Evolutionary conservation across 495 filamentous ascomycete species (phyloP), one percentile per base, ranked within the genome.

Genomic region (Saxophila tyrrhenica): DNA sequence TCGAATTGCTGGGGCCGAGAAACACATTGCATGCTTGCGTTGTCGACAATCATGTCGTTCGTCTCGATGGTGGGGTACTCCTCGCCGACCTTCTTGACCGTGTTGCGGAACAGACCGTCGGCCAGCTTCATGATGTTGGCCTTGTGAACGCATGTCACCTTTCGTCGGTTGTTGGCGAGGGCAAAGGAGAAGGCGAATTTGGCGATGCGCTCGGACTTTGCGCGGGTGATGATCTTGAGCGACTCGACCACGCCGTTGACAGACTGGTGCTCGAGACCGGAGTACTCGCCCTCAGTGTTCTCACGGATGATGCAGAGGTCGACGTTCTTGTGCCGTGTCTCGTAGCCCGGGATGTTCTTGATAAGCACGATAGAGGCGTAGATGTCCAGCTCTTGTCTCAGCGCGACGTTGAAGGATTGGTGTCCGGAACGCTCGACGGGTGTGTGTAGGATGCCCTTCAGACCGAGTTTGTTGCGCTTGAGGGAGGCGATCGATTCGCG

Each of bases 61-160:
- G 84, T 82, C 76, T 94, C 87, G 55, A 98, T 74, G 29, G 87
- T 90, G 44, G 92, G 89, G 72, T 90, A 97, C 66, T 94, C 85
- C 72, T 89, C 84, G 48, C 89, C 87, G 60, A 94, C 82, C 62
- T 83, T 80, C 73, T 94, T 85, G 80, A 97, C 92, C 45, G 92
- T 98, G 72, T 84, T 88, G 66, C 92, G 85, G 84, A 98, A 98
- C 55, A 98, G 84, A 74, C 92, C 92, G 65, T 97, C 92, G 71
- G 90, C 91, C 49, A 98, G 78, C 79, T 98, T 97, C 92, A 98
- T 98, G 75, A 98, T 98, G 77, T 97, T 98, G 67, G 92, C 94
- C 78, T 98, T 98, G 80, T 98, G 94, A 64, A 98, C 95, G 72
- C 89, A 95, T 58, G 90, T 97, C 24, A 97, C 88, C 82, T 95